These are phyloP conservation scores for Neonectria ditissima DNA, from an alignment of 2,329 filamentous ascomycete species.

Conservation along the genomic window DNA sequence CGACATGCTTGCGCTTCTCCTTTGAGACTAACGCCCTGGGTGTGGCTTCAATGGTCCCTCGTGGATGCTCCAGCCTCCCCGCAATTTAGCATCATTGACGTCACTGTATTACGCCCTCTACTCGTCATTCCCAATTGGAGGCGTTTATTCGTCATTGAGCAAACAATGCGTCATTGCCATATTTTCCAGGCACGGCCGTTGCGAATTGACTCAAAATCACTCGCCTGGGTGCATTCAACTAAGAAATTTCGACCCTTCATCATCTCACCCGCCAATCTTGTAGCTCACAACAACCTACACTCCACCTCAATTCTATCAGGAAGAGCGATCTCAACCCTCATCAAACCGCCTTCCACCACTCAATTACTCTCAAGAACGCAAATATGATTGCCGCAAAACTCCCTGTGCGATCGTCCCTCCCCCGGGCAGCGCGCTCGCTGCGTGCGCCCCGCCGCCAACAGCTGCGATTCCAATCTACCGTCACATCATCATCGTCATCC, in stretches of 20 bases:
- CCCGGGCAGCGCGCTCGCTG: conserved; percentile 43
- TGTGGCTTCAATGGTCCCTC: conserved; percentile 19
- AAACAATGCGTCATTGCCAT: conserved; percentile 41
- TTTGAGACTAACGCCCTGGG: background rate
- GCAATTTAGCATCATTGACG: conserved; percentile 41
- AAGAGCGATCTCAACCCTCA: background rate
- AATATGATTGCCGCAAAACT: conserved; percentile 49
- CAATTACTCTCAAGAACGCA: background rate
- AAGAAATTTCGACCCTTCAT: background rate
- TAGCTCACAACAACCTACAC: background rate
- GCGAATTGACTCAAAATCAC: background rate
- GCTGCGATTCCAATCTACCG: conserved; percentile 57
- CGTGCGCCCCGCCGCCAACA: conserved; percentile 46
- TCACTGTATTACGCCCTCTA: conserved; percentile 39
- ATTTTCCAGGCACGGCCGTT: background rate
- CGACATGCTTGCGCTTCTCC: background rate
- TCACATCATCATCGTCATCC: conserved; percentile 47
- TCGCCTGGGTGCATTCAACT: background rate
- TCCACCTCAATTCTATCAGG: background rate
- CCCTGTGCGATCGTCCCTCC: conserved; percentile 44
- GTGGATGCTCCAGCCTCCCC: conserved; percentile 4
- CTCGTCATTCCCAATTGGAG: conserved; percentile 26
- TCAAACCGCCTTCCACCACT: conserved; percentile 14
- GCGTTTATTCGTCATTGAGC: conserved; percentile 36
- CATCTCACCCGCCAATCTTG: background rate